Percentiles rank a stretch among this genome's conserved stretches.
These are phyloP conservation scores for Aschersonia sp. DNA, from an alignment of 2,329 filamentous ascomycete species.

Conservation along the genomic window DNA sequence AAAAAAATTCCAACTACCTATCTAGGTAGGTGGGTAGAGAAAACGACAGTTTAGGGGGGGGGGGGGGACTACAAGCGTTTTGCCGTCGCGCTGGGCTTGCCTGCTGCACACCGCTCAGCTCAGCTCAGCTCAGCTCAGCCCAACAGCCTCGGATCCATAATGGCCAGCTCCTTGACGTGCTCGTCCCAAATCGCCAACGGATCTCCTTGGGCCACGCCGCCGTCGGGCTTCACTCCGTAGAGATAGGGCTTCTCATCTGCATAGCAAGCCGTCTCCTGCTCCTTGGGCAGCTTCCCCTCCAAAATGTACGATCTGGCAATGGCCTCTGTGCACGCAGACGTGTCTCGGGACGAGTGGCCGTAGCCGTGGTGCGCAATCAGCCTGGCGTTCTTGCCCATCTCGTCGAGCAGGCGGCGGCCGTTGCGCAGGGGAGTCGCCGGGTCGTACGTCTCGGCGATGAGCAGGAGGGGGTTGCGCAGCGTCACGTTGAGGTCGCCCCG, in stretches of 20 bases:
- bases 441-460: conserved; percentile 34
- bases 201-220: not conserved
- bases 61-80: too few species aligned
- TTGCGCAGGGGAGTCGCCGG: conserved; percentile 35
- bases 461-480: conserved; percentile 26
- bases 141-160: conserved; percentile 2
- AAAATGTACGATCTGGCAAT: conserved; percentile 25
- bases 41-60: too few species aligned
- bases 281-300: conserved; percentile 22
- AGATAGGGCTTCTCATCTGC: conserved; percentile 33
- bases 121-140: too few species aligned
- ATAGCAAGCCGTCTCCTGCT: conserved; percentile 28
- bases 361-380: conserved; percentile 34
- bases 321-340: conserved; percentile 27
- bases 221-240: conserved; percentile 16
- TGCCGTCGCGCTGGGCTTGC: too few species aligned
- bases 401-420: conserved; percentile 24
- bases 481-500: conserved; percentile 29
- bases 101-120: too few species aligned
- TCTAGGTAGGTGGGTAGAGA: too few species aligned
- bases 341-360: conserved; percentile 30
- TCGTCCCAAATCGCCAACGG: conserved; percentile 7
- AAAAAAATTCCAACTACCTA: too few species aligned
- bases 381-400: conserved; percentile 33
- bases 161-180: conserved; percentile 7